These are phyloP conservation scores for Syzygium aromaticum DNA, from an alignment of 345 rosid species.

Conservation along the genomic window DNA sequence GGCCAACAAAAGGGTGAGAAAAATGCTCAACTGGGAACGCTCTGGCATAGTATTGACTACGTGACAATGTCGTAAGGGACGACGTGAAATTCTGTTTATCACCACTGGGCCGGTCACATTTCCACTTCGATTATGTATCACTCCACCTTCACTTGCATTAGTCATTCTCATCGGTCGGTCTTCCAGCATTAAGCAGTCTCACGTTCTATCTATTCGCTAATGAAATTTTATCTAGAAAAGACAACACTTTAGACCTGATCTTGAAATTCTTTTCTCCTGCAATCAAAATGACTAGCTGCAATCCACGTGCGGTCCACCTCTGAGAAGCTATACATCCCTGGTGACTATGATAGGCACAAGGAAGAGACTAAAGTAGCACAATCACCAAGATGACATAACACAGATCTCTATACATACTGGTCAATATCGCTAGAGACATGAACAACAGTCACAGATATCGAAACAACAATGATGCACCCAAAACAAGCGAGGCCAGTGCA, in stretches of 20 bases:
- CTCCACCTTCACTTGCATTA: neutral
- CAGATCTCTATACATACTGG: neutral
- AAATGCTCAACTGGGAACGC: neutral
- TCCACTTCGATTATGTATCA: neutral
- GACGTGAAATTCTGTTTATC: neutral
- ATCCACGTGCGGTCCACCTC: neutral
- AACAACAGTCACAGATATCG: neutral
- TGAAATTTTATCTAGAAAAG: neutral
- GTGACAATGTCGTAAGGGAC: too few relatives aligned
- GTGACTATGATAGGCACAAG: neutral
- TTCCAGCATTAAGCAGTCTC: neutral
- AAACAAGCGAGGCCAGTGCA: constrained; percentile 63
- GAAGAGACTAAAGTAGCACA: neutral
- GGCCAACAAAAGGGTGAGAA: neutral
- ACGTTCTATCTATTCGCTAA: neutral
- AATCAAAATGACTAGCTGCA: neutral
- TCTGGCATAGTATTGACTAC: neutral
- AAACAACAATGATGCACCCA: constrained; percentile 58
- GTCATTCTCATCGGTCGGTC: neutral
- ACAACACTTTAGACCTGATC: neutral
- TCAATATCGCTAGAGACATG: neutral
- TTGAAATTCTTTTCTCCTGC: neutral
- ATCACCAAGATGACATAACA: neutral
- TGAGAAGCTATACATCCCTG: neutral
- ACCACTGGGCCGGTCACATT: neutral